Evolutionary conservation across 192 early-diverging fungal genomes (phyloP).

Genomic region (Fimicolochytrium jonesii): DNA sequence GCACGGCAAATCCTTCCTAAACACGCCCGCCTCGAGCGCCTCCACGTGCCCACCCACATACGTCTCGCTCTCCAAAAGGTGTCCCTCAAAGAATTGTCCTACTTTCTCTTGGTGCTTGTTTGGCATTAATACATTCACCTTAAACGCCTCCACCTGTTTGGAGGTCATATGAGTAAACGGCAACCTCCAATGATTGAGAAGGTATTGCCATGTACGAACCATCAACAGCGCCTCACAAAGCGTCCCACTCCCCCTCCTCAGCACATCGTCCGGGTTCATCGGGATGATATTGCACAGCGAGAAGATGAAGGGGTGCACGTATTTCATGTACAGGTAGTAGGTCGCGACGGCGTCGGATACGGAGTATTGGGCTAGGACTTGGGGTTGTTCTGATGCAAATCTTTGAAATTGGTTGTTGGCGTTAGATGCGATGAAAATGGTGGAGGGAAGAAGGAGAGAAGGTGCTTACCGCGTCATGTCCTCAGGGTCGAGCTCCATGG

Average conservation of each 20-base stretch:
- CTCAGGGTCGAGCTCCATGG: conserved; percentile 97
- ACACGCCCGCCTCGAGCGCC: conserved; percentile 97
- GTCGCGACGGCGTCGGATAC: conserved; percentile 99
- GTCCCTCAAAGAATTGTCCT: conserved; percentile 81
- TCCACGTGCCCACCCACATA: conserved; percentile 99
- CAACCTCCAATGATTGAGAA: background rate
- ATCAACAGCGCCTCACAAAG: conserved; percentile 94
- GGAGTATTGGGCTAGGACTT: conserved; percentile 93
- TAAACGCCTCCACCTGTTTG: conserved; percentile 76
- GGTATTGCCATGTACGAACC: conserved; percentile 45
- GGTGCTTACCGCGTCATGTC: conserved; percentile 82
- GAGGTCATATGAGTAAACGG: no score
- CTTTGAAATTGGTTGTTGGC: conserved; percentile 34
- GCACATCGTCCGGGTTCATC: conserved; percentile 92
- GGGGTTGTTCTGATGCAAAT: conserved; percentile 87
- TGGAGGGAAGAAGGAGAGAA: background rate
- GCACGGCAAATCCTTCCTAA: conserved; percentile 85
- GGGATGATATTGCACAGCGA: conserved; percentile 99
- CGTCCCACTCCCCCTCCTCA: conserved; percentile 93
- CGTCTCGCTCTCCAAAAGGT: conserved; percentile 88
- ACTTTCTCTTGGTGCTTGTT: conserved; percentile 88
- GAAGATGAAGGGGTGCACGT: conserved; percentile 98
- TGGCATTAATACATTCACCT: conserved; percentile 88
- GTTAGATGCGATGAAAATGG: background rate
- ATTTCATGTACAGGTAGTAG: conserved; percentile 99